Evolutionary conservation across 345 rosid species (phyloP).

Genomic region (Clausena lansium): DNA sequence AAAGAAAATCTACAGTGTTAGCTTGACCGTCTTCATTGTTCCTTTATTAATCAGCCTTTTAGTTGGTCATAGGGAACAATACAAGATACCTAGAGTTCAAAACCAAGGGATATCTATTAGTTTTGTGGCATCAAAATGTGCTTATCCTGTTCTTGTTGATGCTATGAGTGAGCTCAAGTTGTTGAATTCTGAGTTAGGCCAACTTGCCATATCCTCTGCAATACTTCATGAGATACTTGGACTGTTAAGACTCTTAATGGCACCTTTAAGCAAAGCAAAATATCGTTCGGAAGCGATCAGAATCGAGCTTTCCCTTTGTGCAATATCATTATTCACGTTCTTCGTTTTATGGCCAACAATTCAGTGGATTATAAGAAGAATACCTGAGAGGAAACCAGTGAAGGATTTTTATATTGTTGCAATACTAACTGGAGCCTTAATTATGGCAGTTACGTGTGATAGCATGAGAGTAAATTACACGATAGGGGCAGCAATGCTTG

Average conservation of each 20-base stretch:
- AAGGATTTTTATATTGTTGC: not conserved
- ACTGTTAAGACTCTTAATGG: not conserved
- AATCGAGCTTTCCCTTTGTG: not conserved
- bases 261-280: not conserved
- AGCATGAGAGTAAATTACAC: not conserved
- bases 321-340: not conserved
- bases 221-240: constrained; percentile 6
- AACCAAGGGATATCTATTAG: not conserved
- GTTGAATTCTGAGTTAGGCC: constrained; percentile 36
- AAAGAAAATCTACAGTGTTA: constrained; percentile 13
- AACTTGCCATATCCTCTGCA: constrained; percentile 24
- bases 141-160: constrained; percentile 13
- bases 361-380: constrained; percentile 2
- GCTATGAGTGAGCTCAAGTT: constrained; percentile 30
- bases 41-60: not conserved
- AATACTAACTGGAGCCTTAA: constrained; percentile 9
- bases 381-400: constrained; percentile 27
- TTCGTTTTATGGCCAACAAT: constrained; percentile 18
- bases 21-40: not conserved
- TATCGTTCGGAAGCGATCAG: too few species aligned
- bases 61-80: not conserved
- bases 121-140: not conserved
- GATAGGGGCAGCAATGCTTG: constrained; percentile 17
- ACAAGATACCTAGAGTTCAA: not conserved
- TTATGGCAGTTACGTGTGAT: constrained; percentile 11